phyloP scores from a whole-genome alignment of 768 basidiomycete species.

The Austroboletus eburneus region DNA sequence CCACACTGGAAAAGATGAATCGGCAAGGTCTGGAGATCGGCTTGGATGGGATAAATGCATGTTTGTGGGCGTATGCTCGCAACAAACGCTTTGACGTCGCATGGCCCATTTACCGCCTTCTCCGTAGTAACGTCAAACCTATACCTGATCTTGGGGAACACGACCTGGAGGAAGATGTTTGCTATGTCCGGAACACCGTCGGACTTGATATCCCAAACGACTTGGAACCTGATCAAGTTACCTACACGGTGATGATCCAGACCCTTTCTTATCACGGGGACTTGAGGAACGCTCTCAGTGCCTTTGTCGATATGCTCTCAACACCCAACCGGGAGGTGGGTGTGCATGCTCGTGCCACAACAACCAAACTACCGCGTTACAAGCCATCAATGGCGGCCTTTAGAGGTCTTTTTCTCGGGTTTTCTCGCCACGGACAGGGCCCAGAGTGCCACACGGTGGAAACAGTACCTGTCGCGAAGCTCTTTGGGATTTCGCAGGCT shows the following conservation, averaged over 20 bases:
- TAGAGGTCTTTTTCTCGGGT: constrained; percentile 73
- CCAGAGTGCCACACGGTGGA: constrained; percentile 6
- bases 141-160: constrained; percentile 32
- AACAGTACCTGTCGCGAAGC: constrained; percentile 1
- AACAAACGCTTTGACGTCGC: constrained; percentile 53
- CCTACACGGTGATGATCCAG: constrained; percentile 69
- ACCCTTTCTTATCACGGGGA: constrained; percentile 68
- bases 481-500: constrained; percentile 8
- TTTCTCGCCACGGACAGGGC: constrained; percentile 51
- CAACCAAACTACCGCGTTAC: constrained; percentile 30
- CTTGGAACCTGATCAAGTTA: constrained; percentile 57
- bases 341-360: constrained; percentile 25
- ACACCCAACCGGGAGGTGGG: constrained; percentile 38
- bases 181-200: constrained; percentile 40
- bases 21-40: constrained; percentile 49
- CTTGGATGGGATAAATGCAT: constrained; percentile 64
- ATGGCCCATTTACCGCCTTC: constrained; percentile 55
- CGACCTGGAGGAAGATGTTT: constrained; percentile 34
- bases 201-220: constrained; percentile 40
- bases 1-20: constrained; percentile 50
- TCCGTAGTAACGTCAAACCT: constrained; percentile 50
- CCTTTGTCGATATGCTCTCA: constrained; percentile 67
- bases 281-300: constrained; percentile 47
- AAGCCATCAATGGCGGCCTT: constrained; percentile 52
- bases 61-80: constrained; percentile 64